These are phyloP conservation scores for Aspergillus arachidicola DNA, from an alignment of 2,329 filamentous ascomycete genomes.

Conservation along the genomic window DNA sequence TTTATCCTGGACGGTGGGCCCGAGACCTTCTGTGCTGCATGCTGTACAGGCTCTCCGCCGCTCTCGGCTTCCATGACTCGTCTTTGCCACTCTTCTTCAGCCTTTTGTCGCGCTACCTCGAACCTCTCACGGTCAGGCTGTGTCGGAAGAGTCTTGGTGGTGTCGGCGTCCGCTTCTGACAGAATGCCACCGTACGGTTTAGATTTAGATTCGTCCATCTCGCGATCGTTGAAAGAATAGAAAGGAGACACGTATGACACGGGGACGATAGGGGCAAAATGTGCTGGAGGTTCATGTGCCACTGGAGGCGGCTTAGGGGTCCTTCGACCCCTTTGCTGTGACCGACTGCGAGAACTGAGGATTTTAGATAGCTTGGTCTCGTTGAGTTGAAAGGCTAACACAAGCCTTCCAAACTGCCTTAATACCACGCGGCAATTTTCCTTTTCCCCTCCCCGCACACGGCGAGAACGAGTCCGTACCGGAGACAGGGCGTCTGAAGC, in stretches of 20 bases:
- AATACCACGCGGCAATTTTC: conserved; percentile 43
- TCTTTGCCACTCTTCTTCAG: conserved; percentile 87
- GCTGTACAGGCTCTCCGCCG: conserved; percentile 63
- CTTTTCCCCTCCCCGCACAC: conserved; percentile 51
- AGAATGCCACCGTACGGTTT: conserved; percentile 96
- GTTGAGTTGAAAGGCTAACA: conserved; percentile 63
- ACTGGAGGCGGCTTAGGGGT: conserved; percentile 46
- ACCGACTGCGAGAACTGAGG: conserved; percentile 60
- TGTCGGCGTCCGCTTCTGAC: conserved; percentile 86
- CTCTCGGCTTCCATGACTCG: conserved; percentile 65
- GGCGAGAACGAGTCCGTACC: conserved; percentile 58
- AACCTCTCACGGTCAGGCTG: conserved; percentile 82
- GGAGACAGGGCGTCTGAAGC: conserved; percentile 25
- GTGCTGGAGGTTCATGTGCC: conserved; percentile 51
- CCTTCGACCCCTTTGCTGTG: conserved; percentile 56
- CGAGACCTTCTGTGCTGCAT: conserved; percentile 73
- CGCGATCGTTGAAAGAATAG: conserved; percentile 85
- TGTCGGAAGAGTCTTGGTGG: conserved; percentile 80
- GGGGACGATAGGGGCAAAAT: conserved; percentile 62
- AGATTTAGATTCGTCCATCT: conserved; percentile 83
- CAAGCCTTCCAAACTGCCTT: conserved; percentile 49
- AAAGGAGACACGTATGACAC: conserved; percentile 74
- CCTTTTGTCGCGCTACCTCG: conserved; percentile 84
- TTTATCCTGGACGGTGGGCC: conserved; percentile 95
- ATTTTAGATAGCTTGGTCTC: conserved; percentile 63